Conservation (phyloP, 352 stramenopile species). For the Pseudoperonospora humuli region DNA sequence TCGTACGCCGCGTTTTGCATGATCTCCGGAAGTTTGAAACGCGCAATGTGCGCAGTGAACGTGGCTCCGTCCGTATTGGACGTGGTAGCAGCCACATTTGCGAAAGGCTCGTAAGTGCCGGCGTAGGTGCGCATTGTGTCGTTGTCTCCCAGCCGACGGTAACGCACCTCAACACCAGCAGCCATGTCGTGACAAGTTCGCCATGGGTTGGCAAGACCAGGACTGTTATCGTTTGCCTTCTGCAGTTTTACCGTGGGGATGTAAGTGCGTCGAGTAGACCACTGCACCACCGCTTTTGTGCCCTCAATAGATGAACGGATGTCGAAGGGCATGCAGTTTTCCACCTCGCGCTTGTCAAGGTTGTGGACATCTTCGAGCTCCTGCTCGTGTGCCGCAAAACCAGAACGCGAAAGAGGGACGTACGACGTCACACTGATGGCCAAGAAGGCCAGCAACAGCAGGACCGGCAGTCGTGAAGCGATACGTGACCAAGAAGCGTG, state of each 20-base stretch:
- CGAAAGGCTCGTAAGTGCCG: constrained; percentile 26
- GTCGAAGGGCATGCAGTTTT: constrained; percentile 81
- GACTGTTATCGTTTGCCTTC: constrained; percentile 24
- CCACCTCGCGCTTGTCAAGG: constrained; percentile 70
- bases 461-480: background rate
- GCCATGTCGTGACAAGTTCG: constrained; percentile 60
- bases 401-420: constrained; percentile 3
- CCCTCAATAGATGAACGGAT: constrained; percentile 59
- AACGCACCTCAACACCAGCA: constrained; percentile 45
- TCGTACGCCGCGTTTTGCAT: constrained; percentile 30
- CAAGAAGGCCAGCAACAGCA: constrained; percentile 7
- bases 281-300: constrained; percentile 49
- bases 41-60: constrained; percentile 56
- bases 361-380: constrained; percentile 44
- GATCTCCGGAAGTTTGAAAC: constrained; percentile 29
- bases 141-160: constrained; percentile 32
- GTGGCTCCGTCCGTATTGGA: constrained; percentile 41
- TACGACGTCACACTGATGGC: background rate
- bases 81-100: constrained; percentile 35
- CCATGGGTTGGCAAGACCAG: constrained; percentile 37
- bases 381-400: constrained; percentile 17
- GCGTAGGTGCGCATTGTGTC: constrained; percentile 16
- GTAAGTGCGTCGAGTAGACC: constrained; percentile 62
- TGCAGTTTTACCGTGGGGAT: constrained; percentile 51
- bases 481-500: background rate